Evolutionary conservation across 2,329 filamentous ascomycete species (phyloP).

Genomic region (Sclerotinia trifoliorum): DNA sequence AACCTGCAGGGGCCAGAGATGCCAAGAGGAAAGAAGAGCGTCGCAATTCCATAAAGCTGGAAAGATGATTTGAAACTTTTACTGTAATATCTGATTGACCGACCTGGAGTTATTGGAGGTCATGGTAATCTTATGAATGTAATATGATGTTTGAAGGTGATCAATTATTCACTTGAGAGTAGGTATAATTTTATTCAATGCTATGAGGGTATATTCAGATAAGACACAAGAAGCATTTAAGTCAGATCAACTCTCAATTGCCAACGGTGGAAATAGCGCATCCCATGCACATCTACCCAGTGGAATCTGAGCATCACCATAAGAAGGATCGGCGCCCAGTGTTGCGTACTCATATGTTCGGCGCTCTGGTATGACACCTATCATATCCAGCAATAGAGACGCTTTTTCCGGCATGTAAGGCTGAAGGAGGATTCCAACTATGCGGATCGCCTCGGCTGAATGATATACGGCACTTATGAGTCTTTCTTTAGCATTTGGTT

Average conservation of each 20-base stretch:
- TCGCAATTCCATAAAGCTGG: not conserved
- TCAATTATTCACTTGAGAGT: not conserved
- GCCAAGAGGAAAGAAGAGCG: conserved; percentile 13
- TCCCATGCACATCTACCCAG: conserved; percentile 44
- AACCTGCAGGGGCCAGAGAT: not conserved
- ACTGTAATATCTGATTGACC: not conserved
- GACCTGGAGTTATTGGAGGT: not conserved
- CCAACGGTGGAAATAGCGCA: conserved; percentile 53
- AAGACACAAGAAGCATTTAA: not conserved
- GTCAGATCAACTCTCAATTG: conserved; percentile 43
- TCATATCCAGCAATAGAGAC: conserved; percentile 66
- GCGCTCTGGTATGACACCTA: conserved; percentile 65
- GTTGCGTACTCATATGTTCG: conserved; percentile 63
- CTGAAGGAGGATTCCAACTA: conserved; percentile 80
- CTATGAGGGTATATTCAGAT: conserved; percentile 4
- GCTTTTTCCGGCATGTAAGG: conserved; percentile 87
- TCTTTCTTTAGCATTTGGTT: not conserved
- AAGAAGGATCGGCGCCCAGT: conserved; percentile 64
- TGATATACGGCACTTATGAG: conserved; percentile 65
- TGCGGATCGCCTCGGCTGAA: conserved; percentile 71
- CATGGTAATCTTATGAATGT: not conserved
- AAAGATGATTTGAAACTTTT: no score
- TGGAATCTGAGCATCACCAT: conserved; percentile 52
- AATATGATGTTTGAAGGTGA: not conserved
- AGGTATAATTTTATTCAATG: not conserved